Conservation (phyloP, 805 yeast species). For the Blastobotrys mokoenaii region DNA sequence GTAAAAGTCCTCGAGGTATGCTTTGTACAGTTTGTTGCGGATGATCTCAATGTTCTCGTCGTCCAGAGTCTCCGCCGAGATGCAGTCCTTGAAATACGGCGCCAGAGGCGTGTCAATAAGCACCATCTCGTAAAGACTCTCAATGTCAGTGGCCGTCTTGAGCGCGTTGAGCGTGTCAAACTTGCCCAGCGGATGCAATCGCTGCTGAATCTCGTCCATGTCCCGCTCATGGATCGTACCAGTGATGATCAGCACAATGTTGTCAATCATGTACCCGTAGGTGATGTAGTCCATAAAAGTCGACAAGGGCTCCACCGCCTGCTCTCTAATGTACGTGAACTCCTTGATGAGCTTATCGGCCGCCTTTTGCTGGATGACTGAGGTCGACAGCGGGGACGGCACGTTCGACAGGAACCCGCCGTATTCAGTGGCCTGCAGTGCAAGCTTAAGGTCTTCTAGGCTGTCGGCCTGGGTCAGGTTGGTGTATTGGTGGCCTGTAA, state of each 20-base stretch:
- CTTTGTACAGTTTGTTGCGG: conserved; percentile 84
- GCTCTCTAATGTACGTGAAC: conserved; percentile 76
- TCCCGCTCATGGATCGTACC: conserved; percentile 96
- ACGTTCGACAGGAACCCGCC: conserved; percentile 82
- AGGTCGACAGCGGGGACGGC: conserved; percentile 75
- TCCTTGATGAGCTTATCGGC: conserved; percentile 68
- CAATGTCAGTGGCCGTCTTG: conserved; percentile 89
- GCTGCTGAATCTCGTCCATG: conserved; percentile 63
- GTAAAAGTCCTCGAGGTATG: conserved; percentile 83
- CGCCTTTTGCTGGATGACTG: conserved; percentile 75
- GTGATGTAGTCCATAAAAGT: conserved; percentile 87
- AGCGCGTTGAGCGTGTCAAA: conserved; percentile 95
- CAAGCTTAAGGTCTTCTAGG: conserved; percentile 87
- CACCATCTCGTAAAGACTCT: conserved; percentile 85
- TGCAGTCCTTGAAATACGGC: conserved; percentile 86
- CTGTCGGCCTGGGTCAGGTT: conserved; percentile 94
- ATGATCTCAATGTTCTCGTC: conserved; percentile 93
- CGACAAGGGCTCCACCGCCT: conserved; percentile 71
- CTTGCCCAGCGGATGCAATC: conserved; percentile 98
- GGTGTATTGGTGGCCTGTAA: conserved; percentile 71
- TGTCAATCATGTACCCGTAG: conserved; percentile 97
- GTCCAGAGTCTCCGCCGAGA: conserved; percentile 77
- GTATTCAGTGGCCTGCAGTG: conserved; percentile 91
- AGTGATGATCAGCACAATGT: conserved; percentile 89
- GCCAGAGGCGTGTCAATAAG: conserved; percentile 96